Conservation (phyloP, 2,329 filamentous ascomycete species). For the Ophiostoma piceae region DNA sequence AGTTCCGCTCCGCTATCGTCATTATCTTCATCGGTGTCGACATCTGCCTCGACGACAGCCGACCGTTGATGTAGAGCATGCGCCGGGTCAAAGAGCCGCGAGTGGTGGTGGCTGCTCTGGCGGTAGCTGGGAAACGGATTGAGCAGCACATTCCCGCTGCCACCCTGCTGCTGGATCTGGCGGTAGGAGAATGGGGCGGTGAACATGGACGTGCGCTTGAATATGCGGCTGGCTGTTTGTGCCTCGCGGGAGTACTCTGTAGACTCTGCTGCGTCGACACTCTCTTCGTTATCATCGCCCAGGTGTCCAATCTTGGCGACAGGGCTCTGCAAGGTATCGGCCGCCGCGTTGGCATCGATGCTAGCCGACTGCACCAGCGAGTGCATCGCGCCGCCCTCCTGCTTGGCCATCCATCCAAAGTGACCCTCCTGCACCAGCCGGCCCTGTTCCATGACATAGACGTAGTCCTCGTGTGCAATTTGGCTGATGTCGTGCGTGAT, state of each 20-base stretch:
- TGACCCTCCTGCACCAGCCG: constrained; percentile 64
- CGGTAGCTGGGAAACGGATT: constrained; percentile 13
- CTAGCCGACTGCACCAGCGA: constrained; percentile 16
- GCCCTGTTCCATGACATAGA: constrained; percentile 73
- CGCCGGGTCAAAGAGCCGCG: neutral
- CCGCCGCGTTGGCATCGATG: neutral
- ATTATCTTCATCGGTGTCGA: neutral
- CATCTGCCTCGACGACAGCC: neutral
- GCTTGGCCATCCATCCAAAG: constrained; percentile 32
- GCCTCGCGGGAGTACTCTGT: neutral
- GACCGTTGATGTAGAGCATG: neutral
- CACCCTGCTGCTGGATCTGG: constrained; percentile 13
- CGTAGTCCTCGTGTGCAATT: constrained; percentile 65
- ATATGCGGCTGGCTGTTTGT: neutral
- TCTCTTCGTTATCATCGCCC: neutral
- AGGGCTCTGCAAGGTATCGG: neutral
- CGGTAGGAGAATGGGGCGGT: constrained; percentile 17
- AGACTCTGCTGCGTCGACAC: neutral
- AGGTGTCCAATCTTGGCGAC: neutral
- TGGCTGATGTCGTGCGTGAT: constrained; percentile 86
- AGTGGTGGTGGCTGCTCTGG: neutral
- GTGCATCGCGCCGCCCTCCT: constrained; percentile 18
- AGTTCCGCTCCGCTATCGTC: neutral
- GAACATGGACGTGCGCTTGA: constrained; percentile 14
- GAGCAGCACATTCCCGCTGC: neutral